These are phyloP conservation scores for Scleroderma citrinum DNA, from an alignment of 768 basidiomycete genomes.

Conservation along the genomic window DNA sequence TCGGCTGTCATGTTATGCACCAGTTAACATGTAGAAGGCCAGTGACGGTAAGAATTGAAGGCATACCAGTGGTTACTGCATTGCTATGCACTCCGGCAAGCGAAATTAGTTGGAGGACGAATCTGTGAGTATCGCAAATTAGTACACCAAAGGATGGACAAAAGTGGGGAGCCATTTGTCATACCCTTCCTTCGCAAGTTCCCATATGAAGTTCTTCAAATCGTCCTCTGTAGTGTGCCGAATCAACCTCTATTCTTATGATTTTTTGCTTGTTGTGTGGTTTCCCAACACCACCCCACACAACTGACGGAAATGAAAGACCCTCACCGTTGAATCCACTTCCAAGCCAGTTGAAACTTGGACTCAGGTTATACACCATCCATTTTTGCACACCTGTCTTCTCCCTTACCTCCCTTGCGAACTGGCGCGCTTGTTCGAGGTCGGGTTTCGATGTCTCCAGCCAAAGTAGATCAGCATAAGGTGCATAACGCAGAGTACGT, in stretches of 20 bases:
- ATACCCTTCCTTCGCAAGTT: conserved; percentile 83
- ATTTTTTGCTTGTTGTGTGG: not conserved
- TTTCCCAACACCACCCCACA: too few relatives aligned
- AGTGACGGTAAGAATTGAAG: too few relatives aligned
- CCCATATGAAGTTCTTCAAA: conserved; percentile 84
- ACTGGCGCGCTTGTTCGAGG: conserved; percentile 69
- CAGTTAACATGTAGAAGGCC: not conserved
- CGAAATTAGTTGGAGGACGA: conserved; percentile 85
- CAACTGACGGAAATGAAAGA: not conserved
- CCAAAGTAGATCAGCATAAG: conserved; percentile 88
- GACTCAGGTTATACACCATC: conserved; percentile 92
- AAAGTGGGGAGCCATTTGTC: conserved; percentile 12
- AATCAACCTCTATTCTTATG: not conserved
- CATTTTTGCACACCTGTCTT: conserved; percentile 58
- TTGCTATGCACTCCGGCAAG: conserved; percentile 86
- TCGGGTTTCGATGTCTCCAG: conserved; percentile 89
- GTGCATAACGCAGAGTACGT: conserved; percentile 73
- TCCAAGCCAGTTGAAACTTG: conserved; percentile 89
- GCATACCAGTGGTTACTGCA: conserved; percentile 67
- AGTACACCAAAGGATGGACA: not conserved
- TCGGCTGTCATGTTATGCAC: conserved; percentile 57
- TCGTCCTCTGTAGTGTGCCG: conserved; percentile 44
- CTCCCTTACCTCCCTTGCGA: conserved; percentile 70
- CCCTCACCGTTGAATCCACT: conserved; percentile 66
- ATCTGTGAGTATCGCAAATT: conserved; percentile 38